Evolutionary conservation across 345 rosid genomes (phyloP).

Genomic region (Gossypioides kirkii): DNA sequence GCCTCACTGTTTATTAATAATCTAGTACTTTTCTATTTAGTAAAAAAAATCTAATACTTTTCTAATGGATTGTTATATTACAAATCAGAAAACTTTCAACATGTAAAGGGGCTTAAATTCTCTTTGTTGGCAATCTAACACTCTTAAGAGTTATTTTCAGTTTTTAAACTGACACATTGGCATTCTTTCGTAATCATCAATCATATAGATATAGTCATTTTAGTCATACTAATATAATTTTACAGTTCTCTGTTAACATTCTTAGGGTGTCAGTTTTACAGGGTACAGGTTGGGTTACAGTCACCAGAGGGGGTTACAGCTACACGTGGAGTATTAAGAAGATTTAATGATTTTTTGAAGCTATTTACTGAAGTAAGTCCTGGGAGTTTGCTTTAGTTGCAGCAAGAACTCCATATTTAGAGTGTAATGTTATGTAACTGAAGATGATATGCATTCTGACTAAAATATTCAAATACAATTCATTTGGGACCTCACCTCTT

Average conservation of each 20-base stretch:
- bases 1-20: background rate
- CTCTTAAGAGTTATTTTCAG: background rate
- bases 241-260: constrained; percentile 37
- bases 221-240: background rate
- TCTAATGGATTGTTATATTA: background rate
- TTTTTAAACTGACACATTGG: background rate
- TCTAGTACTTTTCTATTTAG: background rate
- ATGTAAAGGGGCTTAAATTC: background rate
- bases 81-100: background rate
- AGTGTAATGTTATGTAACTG: background rate
- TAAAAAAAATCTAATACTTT: background rate
- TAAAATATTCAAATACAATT: constrained; percentile 11
- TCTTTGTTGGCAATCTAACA: background rate
- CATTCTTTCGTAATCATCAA: background rate
- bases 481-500: constrained; percentile 7
- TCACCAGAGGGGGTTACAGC: constrained; percentile 85
- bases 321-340: constrained; percentile 64
- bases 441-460: background rate
- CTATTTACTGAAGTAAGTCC: constrained; percentile 72
- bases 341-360: constrained; percentile 91
- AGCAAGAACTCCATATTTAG: background rate
- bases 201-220: background rate
- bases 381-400: constrained; percentile 7
- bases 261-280: constrained; percentile 83
- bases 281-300: constrained; percentile 94